Evolutionary conservation across 2,329 filamentous ascomycete genomes (phyloP).

Genomic region (Emergomyces orientalis): DNA sequence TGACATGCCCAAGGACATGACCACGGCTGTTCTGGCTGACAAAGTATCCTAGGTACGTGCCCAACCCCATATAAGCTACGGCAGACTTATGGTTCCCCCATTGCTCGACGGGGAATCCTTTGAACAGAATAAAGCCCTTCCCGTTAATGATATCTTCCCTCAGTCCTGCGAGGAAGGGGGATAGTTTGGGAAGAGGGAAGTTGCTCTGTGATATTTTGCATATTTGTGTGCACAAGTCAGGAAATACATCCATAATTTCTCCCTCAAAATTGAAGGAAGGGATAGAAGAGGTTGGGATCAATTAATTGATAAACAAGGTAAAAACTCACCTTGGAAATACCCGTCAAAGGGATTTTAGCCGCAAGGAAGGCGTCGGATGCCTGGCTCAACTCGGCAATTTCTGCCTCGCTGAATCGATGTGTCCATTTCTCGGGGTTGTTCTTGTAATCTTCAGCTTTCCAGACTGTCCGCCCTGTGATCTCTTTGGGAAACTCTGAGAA

Average conservation of each 20-base stretch:
- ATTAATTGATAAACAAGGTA: not conserved
- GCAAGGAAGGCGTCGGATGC: slow-evolving; percentile 62
- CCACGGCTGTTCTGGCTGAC: slow-evolving; percentile 76
- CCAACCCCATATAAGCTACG: slow-evolving; percentile 82
- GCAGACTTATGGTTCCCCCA: slow-evolving; percentile 76
- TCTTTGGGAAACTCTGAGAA: slow-evolving; percentile 62
- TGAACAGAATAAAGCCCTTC: slow-evolving; percentile 85
- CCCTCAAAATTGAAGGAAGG: not conserved
- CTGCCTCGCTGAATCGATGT: slow-evolving; percentile 56
- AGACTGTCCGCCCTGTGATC: slow-evolving; percentile 63
- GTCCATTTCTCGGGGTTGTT: slow-evolving; percentile 60
- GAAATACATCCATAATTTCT: not conserved
- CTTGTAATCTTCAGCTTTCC: slow-evolving; percentile 57
- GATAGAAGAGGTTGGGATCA: not conserved
- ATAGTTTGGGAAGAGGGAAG: slow-evolving; percentile 53
- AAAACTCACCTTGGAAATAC: slow-evolving; percentile 52
- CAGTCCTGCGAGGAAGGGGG: slow-evolving; percentile 45
- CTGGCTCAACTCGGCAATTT: slow-evolving; percentile 57
- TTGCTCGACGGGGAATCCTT: slow-evolving; percentile 64
- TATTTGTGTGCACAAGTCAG: not conserved
- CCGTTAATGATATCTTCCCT: slow-evolving; percentile 64
- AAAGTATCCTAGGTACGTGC: slow-evolving; percentile 78
- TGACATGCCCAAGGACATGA: slow-evolving; percentile 81
- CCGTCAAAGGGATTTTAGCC: slow-evolving; percentile 57
- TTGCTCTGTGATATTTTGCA: slow-evolving; percentile 35